Conservation (phyloP, 306 rosid species). For the Vigna nakashimae region DNA sequence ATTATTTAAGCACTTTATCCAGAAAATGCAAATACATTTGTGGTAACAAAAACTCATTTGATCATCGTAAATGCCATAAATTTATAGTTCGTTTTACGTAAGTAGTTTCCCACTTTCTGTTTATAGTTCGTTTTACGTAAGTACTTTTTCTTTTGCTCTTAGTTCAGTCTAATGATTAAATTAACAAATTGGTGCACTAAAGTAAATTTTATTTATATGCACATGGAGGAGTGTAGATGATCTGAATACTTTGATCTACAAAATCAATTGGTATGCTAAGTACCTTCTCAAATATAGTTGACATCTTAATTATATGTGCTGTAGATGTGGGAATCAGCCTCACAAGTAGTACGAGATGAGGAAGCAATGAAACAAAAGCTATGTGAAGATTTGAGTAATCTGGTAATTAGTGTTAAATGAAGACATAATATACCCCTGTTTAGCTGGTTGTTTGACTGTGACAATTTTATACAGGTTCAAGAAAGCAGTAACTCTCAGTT, state of each 20-base stretch:
- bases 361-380: constrained; percentile 82
- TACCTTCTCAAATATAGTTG: constrained; percentile 9
- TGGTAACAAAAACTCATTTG: background rate
- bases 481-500: constrained; percentile 85
- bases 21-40: constrained; percentile 1
- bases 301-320: constrained; percentile 35
- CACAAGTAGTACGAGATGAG: constrained; percentile 73
- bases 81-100: constrained; percentile 5
- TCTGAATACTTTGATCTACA: constrained; percentile 14
- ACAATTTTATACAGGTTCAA: constrained; percentile 68
- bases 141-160: background rate
- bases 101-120: constrained; percentile 4
- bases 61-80: constrained; percentile 15
- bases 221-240: constrained; percentile 25
- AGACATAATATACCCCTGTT: constrained; percentile 38
- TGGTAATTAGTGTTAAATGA: constrained; percentile 58
- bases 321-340: constrained; percentile 83
- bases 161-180: background rate
- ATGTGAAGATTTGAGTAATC: constrained; percentile 84
- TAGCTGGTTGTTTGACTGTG: constrained; percentile 47
- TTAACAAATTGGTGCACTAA: constrained; percentile 12
- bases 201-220: constrained; percentile 31
- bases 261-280: constrained; percentile 10
- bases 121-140: constrained; percentile 3
- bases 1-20: constrained; percentile 15